Evolutionary conservation across 306 rosid species (phyloP), one percentile per base, ranked within the genome.

Genomic region (Cotoneaster glaucophyllus): DNA sequence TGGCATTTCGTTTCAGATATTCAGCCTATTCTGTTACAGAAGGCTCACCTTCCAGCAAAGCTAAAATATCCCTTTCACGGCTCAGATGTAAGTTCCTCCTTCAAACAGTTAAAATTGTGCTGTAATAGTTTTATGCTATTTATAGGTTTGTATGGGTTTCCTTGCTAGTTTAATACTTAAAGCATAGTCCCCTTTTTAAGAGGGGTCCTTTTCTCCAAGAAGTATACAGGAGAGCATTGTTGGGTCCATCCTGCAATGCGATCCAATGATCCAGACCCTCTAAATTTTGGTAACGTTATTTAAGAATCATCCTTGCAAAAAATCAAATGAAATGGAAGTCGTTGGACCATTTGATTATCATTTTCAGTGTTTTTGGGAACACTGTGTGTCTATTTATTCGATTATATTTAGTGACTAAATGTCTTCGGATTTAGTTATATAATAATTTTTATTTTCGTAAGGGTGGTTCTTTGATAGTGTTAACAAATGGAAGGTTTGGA

Each of bases 11-110:
- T 63, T 66, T 61, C 88, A 88, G 96, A 87, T 74, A 64, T 86
- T 70, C 82, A 84, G 71, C 88, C 91, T n/a, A 76, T 83, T 84
- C 86, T 83, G 63, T 67, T 87, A 39, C 90, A 88, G 73, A 89
- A 87, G 70, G 61, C 90, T 78, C 84, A 93, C 52, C 71, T 76
- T 73, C 81, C 88, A n/a, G 65, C 78, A 68, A 84, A 82, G 70
- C 72, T 83, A 70, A 84, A 76, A 48, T 66, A 73, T 26, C 79
- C 90, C 53, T 77, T 71, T 41, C 80, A 80, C 67, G 52, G 73
- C 69, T 88, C 88, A 53, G 86, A 67, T 74, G 93, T 93, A 82
- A 82, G 91, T 83, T 56, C 29, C 74, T 32, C 62, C 78, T 63
- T 77, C 66, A 67, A 75, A n/a, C 14, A 11, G 11, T 22, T 22